phyloP scores from a whole-genome alignment of 768 basidiomycete genomes.

The Candolleomyces efflorescens region DNA sequence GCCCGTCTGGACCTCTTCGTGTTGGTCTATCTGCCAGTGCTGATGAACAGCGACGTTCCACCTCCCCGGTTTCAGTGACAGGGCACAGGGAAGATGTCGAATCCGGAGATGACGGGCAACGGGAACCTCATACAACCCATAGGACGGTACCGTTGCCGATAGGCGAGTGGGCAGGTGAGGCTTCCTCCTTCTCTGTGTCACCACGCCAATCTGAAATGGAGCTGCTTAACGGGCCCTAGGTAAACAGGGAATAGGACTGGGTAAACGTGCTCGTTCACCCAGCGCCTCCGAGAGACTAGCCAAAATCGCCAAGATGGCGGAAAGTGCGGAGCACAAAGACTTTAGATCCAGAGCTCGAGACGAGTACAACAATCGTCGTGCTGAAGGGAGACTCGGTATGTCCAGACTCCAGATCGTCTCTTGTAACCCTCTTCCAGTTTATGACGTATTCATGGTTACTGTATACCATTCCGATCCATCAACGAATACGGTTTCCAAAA shows the following conservation, averaged over 20 bases:
- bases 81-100: not conserved
- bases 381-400: constrained; percentile 61
- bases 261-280: constrained; percentile 67
- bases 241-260: constrained; percentile 70
- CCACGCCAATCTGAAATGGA: not conserved
- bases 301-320: constrained; percentile 77
- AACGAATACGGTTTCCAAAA: not conserved
- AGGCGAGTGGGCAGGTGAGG: constrained; percentile 78
- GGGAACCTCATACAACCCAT: constrained; percentile 26
- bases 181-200: constrained; percentile 2
- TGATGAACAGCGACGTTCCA: not conserved
- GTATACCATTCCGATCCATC: constrained; percentile 3
- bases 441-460: constrained; percentile 3
- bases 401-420: constrained; percentile 8
- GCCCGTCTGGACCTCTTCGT: not conserved
- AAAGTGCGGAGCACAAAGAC: constrained; percentile 47
- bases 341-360: constrained; percentile 69
- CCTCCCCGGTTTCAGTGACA: not conserved
- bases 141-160: constrained; percentile 67
- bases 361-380: constrained; percentile 74
- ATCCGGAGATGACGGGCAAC: not conserved
- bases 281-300: constrained; percentile 57
- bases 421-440: not conserved
- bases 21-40: not conserved
- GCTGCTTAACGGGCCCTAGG: constrained; percentile 38